These are phyloP conservation scores for Orbilia quercus DNA, from an alignment of 2,329 filamentous ascomycete genomes.

Conservation along the genomic window DNA sequence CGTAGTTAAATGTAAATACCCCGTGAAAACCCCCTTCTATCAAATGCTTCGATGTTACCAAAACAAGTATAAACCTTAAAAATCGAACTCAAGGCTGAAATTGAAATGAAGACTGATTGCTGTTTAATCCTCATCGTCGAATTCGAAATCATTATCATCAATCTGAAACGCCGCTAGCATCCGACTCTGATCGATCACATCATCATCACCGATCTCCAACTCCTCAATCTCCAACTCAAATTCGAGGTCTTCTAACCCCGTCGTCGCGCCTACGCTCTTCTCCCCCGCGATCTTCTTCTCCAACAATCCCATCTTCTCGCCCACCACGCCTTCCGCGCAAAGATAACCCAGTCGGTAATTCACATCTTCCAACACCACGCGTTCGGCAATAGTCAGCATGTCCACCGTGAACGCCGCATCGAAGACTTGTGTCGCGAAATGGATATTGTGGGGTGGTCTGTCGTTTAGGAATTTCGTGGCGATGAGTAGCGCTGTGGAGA, in stretches of 20 bases:
- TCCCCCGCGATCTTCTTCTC: conserved; percentile 36
- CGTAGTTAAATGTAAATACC: too few relatives aligned
- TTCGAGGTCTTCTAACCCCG: conserved; percentile 34
- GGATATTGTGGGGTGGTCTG: conserved; percentile 49
- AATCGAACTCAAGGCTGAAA: too few relatives aligned
- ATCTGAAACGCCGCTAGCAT: conserved; percentile 51
- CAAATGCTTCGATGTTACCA: too few relatives aligned
- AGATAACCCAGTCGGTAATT: conserved; percentile 52
- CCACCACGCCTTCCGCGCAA: conserved; percentile 41
- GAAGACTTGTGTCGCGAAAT: conserved; percentile 50
- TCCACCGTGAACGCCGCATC: conserved; percentile 43
- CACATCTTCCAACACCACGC: conserved; percentile 39
- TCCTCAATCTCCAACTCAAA: conserved; percentile 50
- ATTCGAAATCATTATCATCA: conserved; percentile 52
- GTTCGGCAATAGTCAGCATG: conserved; percentile 43
- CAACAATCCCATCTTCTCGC: conserved; percentile 42
- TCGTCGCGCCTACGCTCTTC: conserved; percentile 15
- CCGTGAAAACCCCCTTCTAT: too few relatives aligned
- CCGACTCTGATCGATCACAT: conserved; percentile 39
- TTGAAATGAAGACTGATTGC: too few relatives aligned
- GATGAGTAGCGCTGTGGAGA: conserved; percentile 45
- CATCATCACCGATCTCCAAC: conserved; percentile 35
- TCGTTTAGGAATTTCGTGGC: conserved; percentile 52
- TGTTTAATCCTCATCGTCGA: conserved; percentile 35
- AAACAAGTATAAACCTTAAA: too few relatives aligned